Conservation (phyloP, 192 early-diverging fungal genomes). For the Coemansia sp. region DNA sequence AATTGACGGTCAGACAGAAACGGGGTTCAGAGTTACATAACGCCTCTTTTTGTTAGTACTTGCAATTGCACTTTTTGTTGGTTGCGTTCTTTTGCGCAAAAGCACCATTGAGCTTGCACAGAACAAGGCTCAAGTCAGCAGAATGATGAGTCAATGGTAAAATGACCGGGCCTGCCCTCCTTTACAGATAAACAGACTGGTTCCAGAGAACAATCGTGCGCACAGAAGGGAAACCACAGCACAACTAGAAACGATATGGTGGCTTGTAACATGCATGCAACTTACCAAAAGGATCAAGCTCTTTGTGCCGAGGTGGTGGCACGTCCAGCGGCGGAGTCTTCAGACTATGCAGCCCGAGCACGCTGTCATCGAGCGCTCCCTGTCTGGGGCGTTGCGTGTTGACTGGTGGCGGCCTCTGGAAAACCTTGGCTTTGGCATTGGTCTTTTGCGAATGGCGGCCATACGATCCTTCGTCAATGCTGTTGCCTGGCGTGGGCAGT, state of each 20-base stretch:
- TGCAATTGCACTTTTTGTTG: not conserved
- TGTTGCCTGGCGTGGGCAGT: slow-evolving; percentile 35
- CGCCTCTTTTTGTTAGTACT: slow-evolving; percentile 1
- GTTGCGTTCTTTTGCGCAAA: not conserved
- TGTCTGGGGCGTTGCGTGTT: not conserved
- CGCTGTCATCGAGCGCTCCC: not conserved
- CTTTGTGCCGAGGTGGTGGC: slow-evolving; percentile 16
- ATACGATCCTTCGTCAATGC: slow-evolving; percentile 19
- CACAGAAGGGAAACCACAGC: not conserved
- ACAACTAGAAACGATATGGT: not conserved
- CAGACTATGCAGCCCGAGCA: slow-evolving; percentile 28
- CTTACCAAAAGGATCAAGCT: slow-evolving; percentile 54
- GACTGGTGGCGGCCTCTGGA: not conserved
- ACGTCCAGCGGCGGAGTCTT: slow-evolving; percentile 34
- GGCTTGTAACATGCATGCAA: slow-evolving; percentile 7
- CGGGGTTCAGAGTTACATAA: not conserved
- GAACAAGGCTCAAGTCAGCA: not conserved
- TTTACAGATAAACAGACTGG: slow-evolving; percentile 3
- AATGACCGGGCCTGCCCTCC: not conserved
- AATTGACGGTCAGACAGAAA: no score
- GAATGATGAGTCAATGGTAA: not conserved
- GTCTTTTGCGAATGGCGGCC: not conserved
- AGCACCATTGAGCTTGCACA: not conserved
- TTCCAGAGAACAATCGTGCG: slow-evolving; percentile 2
- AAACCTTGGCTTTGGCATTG: slow-evolving; percentile 1